These are phyloP conservation scores for Prunus campanulata DNA, from an alignment of 306 rosid species.

Conservation along the genomic window DNA sequence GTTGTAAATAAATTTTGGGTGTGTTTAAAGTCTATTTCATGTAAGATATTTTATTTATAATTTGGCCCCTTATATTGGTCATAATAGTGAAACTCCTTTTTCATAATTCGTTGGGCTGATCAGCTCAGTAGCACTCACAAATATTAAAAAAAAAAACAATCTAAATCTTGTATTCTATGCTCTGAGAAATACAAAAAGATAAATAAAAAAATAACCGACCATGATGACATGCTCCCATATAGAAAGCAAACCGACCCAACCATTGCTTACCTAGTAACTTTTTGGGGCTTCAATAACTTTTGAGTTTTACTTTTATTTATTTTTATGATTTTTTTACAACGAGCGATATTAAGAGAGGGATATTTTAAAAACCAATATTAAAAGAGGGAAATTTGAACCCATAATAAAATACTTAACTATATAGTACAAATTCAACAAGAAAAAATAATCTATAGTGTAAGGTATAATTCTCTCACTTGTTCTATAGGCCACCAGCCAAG, in stretches of 20 bases:
- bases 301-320: not conserved
- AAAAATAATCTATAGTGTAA: not conserved
- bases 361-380: no score
- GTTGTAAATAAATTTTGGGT: fast-evolving
- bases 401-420: not conserved
- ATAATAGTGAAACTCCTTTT: no score
- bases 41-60: no score
- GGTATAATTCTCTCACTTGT: not conserved
- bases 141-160: no score
- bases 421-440: not conserved
- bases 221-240: not conserved
- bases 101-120: no score
- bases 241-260: not conserved
- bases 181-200: not conserved
- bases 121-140: no score
- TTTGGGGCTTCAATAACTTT: not conserved
- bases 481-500: no score
- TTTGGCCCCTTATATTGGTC: no score
- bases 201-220: not conserved
- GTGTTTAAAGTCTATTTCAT: no score
- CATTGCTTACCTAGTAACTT: not conserved
- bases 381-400: no score
- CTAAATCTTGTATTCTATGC: not conserved
- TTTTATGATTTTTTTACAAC: no score
- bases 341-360: no score